Base-by-base conservation (phyloP, 768 basidiomycete genomes). In the Mycena latifolia region DNA sequence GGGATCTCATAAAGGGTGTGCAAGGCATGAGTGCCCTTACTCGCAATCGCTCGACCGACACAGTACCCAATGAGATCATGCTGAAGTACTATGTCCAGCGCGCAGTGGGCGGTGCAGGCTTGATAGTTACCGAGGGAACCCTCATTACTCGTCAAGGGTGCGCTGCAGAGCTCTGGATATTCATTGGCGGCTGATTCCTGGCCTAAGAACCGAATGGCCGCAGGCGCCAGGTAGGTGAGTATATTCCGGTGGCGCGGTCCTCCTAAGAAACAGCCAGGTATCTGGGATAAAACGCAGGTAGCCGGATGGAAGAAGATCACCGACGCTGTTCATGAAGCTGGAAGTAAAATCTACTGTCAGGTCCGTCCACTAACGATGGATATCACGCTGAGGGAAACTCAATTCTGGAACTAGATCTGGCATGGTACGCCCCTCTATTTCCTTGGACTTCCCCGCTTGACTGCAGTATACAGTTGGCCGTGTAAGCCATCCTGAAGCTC, bases 301-400 rank as follows among this genome's bases (percentile, higher is more conserved):
- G 67, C 65, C 15, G 83, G 73, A 2, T 86, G 85, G 84, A 84
- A 80, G 68, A 78, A 76, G 52, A 74, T 87, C 54, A 80, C 76
- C 4, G 82, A 83, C 43, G 78, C 77, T 0, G 83, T 88, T 7
- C 85, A 87, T 63, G 72, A 71, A 5, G 79, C 78, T 31, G 84
- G 81, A 8, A 78, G 80, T 12, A 65, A 76, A 17, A 82, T 86
- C 18, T 84, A 83, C 52, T 70, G 74, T 47, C 87, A 88, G 77
- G 79, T 79, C 14, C 20, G 41, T 43, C 11, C 6, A 35, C 14
- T 6, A 14, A 14, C 33, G 8, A 4, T 39, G 4, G 37, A 39
- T 4, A 5, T 39, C 14, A n/a, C 41, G 6, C 5, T 43, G 8
- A n/a, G 3, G 20, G n/a, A n/a, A n/a, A n/a, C n/a, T n/a, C n/a